These are phyloP conservation scores for Rhododendron mucronatum DNA, from an alignment of 148 eudicot species.

Conservation along the genomic window DNA sequence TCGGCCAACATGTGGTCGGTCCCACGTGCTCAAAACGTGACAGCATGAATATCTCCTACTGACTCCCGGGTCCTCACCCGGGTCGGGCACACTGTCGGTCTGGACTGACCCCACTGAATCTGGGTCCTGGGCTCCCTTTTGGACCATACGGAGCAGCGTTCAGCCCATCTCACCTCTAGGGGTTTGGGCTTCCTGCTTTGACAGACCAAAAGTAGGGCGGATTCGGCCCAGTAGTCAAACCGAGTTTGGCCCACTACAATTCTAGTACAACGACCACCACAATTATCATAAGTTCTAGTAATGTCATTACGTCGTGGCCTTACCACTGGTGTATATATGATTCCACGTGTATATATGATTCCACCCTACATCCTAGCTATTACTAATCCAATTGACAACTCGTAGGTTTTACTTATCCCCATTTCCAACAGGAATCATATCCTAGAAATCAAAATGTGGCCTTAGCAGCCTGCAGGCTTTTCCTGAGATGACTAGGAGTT, in stretches of 20 bases:
- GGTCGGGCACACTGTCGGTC: background rate
- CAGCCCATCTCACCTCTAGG: too few species aligned
- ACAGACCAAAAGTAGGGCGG: too few species aligned
- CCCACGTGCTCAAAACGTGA: background rate
- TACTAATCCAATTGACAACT: background rate
- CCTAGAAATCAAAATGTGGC: background rate
- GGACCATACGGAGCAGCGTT: too few species aligned
- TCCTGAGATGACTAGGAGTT: background rate
- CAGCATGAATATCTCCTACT: background rate
- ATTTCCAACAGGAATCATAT: background rate
- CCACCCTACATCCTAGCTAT: background rate
- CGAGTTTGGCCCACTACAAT: too few species aligned
- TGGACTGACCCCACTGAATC: background rate
- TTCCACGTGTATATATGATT: background rate
- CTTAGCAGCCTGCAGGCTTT: background rate
- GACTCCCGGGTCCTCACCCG: background rate
- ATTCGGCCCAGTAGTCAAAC: too few species aligned
- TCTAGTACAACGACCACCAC: background rate
- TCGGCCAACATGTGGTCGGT: background rate
- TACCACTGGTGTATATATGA: background rate
- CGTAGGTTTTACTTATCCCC: background rate
- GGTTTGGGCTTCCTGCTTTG: too few species aligned
- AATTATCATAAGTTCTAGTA: background rate
- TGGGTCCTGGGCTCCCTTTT: too few species aligned
- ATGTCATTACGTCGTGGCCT: background rate